Percentiles rank a stretch among this genome's conserved stretches.
These are phyloP conservation scores for Datura wrightii DNA, from an alignment of 257 asterid species.

Conservation along the genomic window DNA sequence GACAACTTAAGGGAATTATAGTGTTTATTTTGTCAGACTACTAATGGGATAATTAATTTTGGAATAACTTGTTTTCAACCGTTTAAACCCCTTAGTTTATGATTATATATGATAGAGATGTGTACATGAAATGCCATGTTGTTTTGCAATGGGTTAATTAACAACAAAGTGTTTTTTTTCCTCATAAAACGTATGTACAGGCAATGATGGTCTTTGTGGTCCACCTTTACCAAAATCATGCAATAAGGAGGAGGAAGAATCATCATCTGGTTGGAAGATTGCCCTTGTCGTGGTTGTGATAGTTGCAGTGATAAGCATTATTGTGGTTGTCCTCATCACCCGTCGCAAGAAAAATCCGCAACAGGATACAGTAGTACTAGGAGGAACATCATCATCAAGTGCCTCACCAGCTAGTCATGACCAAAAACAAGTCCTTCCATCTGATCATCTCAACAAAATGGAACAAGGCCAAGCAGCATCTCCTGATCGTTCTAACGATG, in stretches of 20 bases:
- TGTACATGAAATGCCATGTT: neutral
- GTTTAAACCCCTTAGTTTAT: no score
- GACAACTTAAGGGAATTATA: no score
- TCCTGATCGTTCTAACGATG: slow-evolving; percentile 34
- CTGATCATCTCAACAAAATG: slow-evolving; percentile 50
- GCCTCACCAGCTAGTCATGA: slow-evolving; percentile 16
- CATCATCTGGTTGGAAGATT: slow-evolving; percentile 28
- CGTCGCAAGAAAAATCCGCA: slow-evolving; percentile 39
- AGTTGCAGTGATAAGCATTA: slow-evolving; percentile 35
- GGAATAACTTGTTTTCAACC: no score
- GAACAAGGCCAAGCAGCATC: slow-evolving; percentile 57
- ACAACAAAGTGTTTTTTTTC: no score
- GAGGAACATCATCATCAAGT: neutral
- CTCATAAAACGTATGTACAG: no score
- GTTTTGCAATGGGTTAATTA: no score
- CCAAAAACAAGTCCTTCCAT: neutral
- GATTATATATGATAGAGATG: neutral
- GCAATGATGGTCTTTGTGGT: slow-evolving; percentile 73
- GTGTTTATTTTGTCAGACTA: no score
- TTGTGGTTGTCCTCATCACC: slow-evolving; percentile 55
- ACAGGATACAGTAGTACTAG: slow-evolving; percentile 23
- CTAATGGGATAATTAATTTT: no score
- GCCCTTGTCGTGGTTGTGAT: slow-evolving; percentile 46
- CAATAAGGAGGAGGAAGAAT: slow-evolving; percentile 31
- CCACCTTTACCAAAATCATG: slow-evolving; percentile 61